phyloP scores from a whole-genome alignment of 1,284 basidiomycete genomes.

The Cryptococcus deneoformans region DNA sequence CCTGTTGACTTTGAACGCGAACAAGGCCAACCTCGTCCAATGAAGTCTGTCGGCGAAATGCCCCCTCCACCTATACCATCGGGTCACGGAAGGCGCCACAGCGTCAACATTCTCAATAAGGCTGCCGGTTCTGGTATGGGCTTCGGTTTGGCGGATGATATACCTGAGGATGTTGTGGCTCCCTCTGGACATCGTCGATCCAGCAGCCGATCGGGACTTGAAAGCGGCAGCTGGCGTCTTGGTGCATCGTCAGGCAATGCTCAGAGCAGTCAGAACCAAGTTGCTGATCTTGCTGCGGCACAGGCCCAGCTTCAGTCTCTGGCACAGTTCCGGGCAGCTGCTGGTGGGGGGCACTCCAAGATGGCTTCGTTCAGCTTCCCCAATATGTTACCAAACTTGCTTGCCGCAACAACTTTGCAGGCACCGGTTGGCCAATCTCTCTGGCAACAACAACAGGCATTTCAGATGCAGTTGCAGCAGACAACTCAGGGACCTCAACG shows the following conservation, averaged over 20 bases:
- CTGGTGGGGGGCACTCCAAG: conserved; percentile 89
- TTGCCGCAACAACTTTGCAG: conserved; percentile 87
- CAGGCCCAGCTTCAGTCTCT: conserved; percentile 89
- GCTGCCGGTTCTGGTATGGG: conserved; percentile 33
- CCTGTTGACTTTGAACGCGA: conserved; percentile 5
- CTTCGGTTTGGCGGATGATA: conserved; percentile 33
- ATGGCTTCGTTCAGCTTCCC: conserved; percentile 97
- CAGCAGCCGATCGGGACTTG: conserved; percentile 39
- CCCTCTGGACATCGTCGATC: conserved; percentile 71
- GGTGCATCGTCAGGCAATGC: conserved; percentile 51
- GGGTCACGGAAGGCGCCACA: conserved; percentile 88
- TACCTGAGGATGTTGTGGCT: conserved; percentile 38
- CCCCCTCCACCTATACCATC: conserved; percentile 25
- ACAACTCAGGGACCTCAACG: conserved; percentile 86
- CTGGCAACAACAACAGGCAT: conserved; percentile 74
- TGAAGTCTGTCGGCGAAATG: conserved; percentile 28
- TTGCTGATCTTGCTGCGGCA: conserved; percentile 85
- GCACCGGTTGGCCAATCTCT: conserved; percentile 53
- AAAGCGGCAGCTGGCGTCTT: conserved; percentile 78
- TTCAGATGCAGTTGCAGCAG: conserved; percentile 79
- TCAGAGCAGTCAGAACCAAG: conserved; percentile 63
- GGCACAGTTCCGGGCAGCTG: conserved; percentile 93
- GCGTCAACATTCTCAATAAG: conserved; percentile 71
- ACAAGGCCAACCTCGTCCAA: conserved; percentile 14
- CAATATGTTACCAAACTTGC: conserved; percentile 92